phyloP scores from a whole-genome alignment of 2,329 filamentous ascomycete genomes.

The Colletotrichum cereale region DNA sequence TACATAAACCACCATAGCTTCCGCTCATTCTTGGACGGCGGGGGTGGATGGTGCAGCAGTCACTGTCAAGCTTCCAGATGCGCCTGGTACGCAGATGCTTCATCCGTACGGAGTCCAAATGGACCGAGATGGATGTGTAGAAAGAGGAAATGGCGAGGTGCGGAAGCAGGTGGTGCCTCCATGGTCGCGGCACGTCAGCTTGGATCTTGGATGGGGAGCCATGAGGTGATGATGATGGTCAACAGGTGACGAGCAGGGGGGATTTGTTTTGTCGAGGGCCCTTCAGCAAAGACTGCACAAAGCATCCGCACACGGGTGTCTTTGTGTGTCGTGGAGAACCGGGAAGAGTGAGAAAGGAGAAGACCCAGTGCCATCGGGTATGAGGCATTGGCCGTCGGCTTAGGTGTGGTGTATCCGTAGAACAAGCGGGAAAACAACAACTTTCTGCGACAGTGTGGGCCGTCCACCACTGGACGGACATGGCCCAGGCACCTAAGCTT shows the following conservation, averaged over 20 bases:
- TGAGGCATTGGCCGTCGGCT: not conserved
- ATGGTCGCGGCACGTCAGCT: slow-evolving; percentile 11
- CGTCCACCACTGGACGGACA: not conserved
- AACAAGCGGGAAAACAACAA: not conserved
- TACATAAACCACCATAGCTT: slow-evolving; percentile 33
- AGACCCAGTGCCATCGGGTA: not conserved
- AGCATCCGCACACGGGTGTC: slow-evolving; percentile 15
- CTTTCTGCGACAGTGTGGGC: not conserved
- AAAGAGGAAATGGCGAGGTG: slow-evolving; percentile 17
- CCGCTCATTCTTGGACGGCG: slow-evolving; percentile 26
- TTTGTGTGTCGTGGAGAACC: not conserved
- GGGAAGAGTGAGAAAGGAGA: not conserved
- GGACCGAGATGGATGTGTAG: not conserved
- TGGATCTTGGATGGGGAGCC: slow-evolving; percentile 13
- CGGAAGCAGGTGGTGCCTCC: slow-evolving; percentile 14
- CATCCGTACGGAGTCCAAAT: slow-evolving; percentile 3
- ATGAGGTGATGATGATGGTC: slow-evolving; percentile 39
- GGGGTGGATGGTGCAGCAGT: slow-evolving; percentile 21
- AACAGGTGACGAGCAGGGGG: slow-evolving; percentile 21
- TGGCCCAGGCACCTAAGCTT: not conserved
- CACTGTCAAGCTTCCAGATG: slow-evolving; percentile 20
- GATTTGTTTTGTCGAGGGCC: not conserved
- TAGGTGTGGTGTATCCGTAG: no score
- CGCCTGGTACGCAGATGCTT: slow-evolving; percentile 11
- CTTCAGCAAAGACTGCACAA: slow-evolving; percentile 1